Conservation (phyloP, 306 rosid species). For the Dryas octopetala region DNA sequence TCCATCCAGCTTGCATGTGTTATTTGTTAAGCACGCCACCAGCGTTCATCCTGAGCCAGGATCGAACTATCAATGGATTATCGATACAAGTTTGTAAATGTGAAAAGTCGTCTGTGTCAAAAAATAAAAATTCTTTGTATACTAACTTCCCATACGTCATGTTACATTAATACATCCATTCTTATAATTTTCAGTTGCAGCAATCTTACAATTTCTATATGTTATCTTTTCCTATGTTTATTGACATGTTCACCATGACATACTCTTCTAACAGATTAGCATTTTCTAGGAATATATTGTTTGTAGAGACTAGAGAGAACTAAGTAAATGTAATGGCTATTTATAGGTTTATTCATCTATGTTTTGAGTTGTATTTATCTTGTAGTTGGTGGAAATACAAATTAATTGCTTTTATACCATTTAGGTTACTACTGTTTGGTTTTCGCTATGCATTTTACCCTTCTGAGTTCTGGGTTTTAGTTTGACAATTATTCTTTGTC, state of each 20-base stretch:
- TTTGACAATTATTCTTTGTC: conserved; percentile 35
- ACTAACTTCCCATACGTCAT: not conserved
- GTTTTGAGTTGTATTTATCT: not conserved
- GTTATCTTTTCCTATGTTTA: not conserved
- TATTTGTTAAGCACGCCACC: not conserved
- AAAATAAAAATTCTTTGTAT: not conserved
- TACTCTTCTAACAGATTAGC: not conserved
- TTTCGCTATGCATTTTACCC: conserved; percentile 9
- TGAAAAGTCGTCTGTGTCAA: not conserved
- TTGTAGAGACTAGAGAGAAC: not conserved
- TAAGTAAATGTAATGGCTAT: not conserved
- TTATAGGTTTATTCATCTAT: not conserved
- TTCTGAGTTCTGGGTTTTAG: not conserved
- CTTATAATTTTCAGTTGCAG: not conserved
- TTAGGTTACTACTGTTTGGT: not conserved
- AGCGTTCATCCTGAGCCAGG: not conserved
- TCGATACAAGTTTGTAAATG: not conserved
- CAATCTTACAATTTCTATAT: not conserved
- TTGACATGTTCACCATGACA: no score
- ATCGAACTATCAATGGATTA: not conserved
- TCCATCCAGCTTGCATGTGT: not conserved
- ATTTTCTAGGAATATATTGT: not conserved
- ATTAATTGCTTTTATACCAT: not conserved
- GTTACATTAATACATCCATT: not conserved
- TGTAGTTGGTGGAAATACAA: not conserved